phyloP scores from a whole-genome alignment of 1,284 basidiomycete genomes.

The Tylopilus sp. region DNA sequence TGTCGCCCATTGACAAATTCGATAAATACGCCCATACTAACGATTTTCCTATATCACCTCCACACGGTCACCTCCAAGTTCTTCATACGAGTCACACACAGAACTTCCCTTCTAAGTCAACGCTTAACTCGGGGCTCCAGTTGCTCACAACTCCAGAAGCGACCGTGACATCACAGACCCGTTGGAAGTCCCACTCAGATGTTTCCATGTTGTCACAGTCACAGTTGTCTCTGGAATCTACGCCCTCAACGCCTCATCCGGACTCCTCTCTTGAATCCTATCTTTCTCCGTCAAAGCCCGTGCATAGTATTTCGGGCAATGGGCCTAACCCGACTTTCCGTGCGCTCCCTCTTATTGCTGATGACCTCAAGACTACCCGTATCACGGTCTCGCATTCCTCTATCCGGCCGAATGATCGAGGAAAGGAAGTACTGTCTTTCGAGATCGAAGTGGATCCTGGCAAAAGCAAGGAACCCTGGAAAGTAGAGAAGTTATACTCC shows the following conservation, averaged over 20 bases:
- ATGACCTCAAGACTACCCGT: slow-evolving; percentile 63
- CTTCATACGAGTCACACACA: slow-evolving; percentile 13
- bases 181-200: slow-evolving; percentile 26
- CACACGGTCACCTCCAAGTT: slow-evolving; percentile 23
- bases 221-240: slow-evolving; percentile 26
- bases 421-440: slow-evolving; percentile 85
- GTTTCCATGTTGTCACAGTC: slow-evolving; percentile 26
- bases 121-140: slow-evolving; percentile 7
- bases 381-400: slow-evolving; percentile 69
- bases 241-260: slow-evolving; percentile 16
- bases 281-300: slow-evolving; percentile 24
- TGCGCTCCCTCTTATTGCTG: slow-evolving; percentile 63
- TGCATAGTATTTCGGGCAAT: slow-evolving; percentile 8
- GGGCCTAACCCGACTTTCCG: slow-evolving; percentile 45
- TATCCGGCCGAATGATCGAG: slow-evolving; percentile 80
- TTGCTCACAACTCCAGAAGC: slow-evolving; percentile 7
- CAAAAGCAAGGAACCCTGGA: slow-evolving; percentile 74
- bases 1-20: slow-evolving; percentile 15
- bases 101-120: slow-evolving; percentile 8
- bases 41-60: slow-evolving; percentile 42
- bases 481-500: slow-evolving; percentile 89
- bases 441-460: slow-evolving; percentile 66
- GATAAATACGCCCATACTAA: slow-evolving; percentile 35
- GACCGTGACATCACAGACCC: slow-evolving; percentile 15
- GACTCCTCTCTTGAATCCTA: slow-evolving; percentile 35